phyloP scores from a whole-genome alignment of 2,329 filamentous ascomycete species.

The Daldinia eschscholtzii region DNA sequence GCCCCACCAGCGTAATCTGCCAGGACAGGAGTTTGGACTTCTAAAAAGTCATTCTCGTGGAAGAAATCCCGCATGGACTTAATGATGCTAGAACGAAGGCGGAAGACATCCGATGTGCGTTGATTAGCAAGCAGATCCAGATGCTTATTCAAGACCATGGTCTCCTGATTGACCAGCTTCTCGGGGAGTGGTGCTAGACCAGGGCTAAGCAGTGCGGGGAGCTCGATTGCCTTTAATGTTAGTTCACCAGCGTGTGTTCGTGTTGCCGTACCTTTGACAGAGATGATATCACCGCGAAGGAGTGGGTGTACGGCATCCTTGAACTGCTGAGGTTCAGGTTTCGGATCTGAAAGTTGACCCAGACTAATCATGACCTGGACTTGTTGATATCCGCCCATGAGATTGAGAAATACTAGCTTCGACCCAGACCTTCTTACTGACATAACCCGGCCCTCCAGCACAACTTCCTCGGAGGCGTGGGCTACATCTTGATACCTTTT shows the following conservation, averaged over 20 bases:
- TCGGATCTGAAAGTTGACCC: slow-evolving; percentile 58
- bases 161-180: slow-evolving; percentile 76
- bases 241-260: slow-evolving; percentile 80
- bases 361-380: slow-evolving; percentile 84
- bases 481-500: slow-evolving; percentile 50
- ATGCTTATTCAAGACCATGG: slow-evolving; percentile 81
- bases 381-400: slow-evolving; percentile 77
- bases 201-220: slow-evolving; percentile 81
- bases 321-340: slow-evolving; percentile 59
- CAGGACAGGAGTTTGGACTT: slow-evolving; percentile 92
- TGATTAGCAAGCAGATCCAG: slow-evolving; percentile 86
- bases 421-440: slow-evolving; percentile 63
- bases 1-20: slow-evolving; percentile 88
- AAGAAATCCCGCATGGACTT: slow-evolving; percentile 81
- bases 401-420: slow-evolving; percentile 86
- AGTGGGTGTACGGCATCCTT: slow-evolving; percentile 74
- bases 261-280: slow-evolving; percentile 77
- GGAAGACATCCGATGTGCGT: slow-evolving; percentile 75
- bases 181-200: slow-evolving; percentile 83
- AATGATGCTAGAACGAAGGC: slow-evolving; percentile 80
- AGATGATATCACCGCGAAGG: slow-evolving; percentile 79
- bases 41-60: slow-evolving; percentile 77
- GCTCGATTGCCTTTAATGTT: slow-evolving; percentile 74
- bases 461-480: slow-evolving; percentile 48
- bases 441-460: slow-evolving; percentile 52